These are phyloP conservation scores for Cubamyces sp. DNA, from an alignment of 768 basidiomycete species.

Conservation along the genomic window DNA sequence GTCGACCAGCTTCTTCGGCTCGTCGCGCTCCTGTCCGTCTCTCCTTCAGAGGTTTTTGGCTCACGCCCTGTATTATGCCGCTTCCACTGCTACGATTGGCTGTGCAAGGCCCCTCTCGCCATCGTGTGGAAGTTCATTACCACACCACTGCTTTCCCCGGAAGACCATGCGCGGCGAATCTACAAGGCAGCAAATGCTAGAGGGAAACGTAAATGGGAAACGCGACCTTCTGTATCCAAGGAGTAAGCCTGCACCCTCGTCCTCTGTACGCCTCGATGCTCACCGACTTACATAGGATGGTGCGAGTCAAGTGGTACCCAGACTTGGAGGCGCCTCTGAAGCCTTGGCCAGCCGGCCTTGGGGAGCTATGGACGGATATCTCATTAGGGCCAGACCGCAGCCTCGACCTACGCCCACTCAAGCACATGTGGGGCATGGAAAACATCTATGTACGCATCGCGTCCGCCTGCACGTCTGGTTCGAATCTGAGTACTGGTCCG, in stretches of 20 bases:
- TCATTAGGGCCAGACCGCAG: background rate
- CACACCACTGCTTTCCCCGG: background rate
- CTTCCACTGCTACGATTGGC: too few species aligned
- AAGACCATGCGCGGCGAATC: background rate
- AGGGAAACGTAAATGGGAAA: background rate
- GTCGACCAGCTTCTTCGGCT: constrained; percentile 3
- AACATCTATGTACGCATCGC: constrained; percentile 18
- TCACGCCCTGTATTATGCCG: background rate
- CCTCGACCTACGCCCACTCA: constrained; percentile 13
- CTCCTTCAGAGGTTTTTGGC: background rate
- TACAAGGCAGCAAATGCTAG: background rate
- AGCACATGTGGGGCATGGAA: constrained; percentile 16
- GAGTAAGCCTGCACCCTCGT: background rate
- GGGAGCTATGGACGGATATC: constrained; percentile 4
- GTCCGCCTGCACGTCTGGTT: background rate
- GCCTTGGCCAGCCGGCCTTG: constrained; percentile 8
- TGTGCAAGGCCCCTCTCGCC: background rate
- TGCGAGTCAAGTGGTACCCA: constrained; percentile 19
- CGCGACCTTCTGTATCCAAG: background rate
- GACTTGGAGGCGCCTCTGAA: background rate
- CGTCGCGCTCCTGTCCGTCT: background rate
- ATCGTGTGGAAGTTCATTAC: background rate
- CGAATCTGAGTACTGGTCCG: background rate
- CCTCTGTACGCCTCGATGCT: background rate
- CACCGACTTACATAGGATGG: background rate